Evolutionary conservation across 2,329 filamentous ascomycete genomes (phyloP).

Genomic region (Tolypocladium capitatum): DNA sequence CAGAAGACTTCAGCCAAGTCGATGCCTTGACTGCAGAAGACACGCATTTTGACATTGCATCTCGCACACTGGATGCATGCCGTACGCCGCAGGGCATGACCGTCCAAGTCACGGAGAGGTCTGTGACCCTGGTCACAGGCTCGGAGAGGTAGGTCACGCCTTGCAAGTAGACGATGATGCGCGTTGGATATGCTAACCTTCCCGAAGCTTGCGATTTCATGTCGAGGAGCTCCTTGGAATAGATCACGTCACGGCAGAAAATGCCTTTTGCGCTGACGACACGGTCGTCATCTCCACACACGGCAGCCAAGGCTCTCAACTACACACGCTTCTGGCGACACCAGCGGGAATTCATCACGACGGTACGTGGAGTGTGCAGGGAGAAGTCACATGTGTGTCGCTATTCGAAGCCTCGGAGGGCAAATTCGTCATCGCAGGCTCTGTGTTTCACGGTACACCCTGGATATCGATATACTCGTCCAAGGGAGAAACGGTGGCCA

Average conservation of each 20-base stretch:
- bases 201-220: slow-evolving; percentile 14
- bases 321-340: slow-evolving; percentile 26
- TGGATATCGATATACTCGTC: slow-evolving; percentile 19
- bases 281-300: slow-evolving; percentile 30
- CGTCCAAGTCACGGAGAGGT: slow-evolving; percentile 41
- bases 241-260: slow-evolving; percentile 18
- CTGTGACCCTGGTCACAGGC: slow-evolving; percentile 25
- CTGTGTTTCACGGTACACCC: slow-evolving; percentile 18
- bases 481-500: slow-evolving; percentile 10
- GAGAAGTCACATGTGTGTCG: slow-evolving; percentile 36
- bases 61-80: slow-evolving; percentile 36
- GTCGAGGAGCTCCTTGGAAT: slow-evolving; percentile 19
- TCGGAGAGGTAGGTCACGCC: slow-evolving; percentile 22
- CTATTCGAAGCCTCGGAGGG: slow-evolving; percentile 15
- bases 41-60: slow-evolving; percentile 36
- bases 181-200: slow-evolving; percentile 6
- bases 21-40: slow-evolving; percentile 26
- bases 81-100: slow-evolving; percentile 22
- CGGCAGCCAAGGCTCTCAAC: slow-evolving; percentile 18
- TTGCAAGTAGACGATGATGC: not conserved
- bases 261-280: slow-evolving; percentile 27
- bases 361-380: slow-evolving; percentile 21
- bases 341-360: slow-evolving; percentile 15
- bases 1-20: slow-evolving; percentile 32
- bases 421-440: slow-evolving; percentile 19